Base-by-base conservation (phyloP, 2,329 filamentous ascomycete genomes). In the Cladophialophora yegresii region DNA sequence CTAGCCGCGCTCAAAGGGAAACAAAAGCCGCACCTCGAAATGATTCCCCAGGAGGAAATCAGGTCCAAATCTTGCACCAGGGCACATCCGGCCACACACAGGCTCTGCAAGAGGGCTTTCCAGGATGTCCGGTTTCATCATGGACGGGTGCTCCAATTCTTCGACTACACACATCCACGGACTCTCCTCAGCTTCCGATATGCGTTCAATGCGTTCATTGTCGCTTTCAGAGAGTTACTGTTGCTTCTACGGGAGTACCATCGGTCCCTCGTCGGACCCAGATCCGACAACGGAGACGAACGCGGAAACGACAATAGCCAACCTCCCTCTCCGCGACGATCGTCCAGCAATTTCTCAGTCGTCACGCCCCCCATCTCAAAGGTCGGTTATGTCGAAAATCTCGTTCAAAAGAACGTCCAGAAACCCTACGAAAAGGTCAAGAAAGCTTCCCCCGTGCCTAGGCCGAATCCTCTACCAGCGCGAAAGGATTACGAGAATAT, bases 401-500 rank as follows among this genome's bases (percentile, higher is more conserved):
- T 4, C 12, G 47, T 26, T 51, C 59, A 56, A n/a, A 13, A 28
- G 26, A 6, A 28, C 26, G 26, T 28, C 26, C 26, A 28, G 26
- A 28, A 28, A 3, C 16, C n/a, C 10, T 9, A n/a, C 61, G 43
- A 54, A 28, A 28, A n/a, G 8, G n/a, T 13, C 20, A 12, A 33
- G 3, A 22, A 47, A 32, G 13, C 40, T 40, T n/a, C 40, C 8
- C 13, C 22, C 33, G 12, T 10, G 13, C 36, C 10, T 2, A 10
- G 30, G n/a, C 51, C 51, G 26, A 28, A 50, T 13, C 22, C 51
- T 33, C 45, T 59, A 12, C 66, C 66, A 6, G 58, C 43, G 5
- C 23, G 32, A 13, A 20, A 50, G 40, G 63, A 63, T 7, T 68
- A 68, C 32, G 57, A 61, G 8, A 33, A 36, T 26, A 68, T 68